phyloP scores from a whole-genome alignment of 345 rosid species.

The Ceriops decandra region DNA sequence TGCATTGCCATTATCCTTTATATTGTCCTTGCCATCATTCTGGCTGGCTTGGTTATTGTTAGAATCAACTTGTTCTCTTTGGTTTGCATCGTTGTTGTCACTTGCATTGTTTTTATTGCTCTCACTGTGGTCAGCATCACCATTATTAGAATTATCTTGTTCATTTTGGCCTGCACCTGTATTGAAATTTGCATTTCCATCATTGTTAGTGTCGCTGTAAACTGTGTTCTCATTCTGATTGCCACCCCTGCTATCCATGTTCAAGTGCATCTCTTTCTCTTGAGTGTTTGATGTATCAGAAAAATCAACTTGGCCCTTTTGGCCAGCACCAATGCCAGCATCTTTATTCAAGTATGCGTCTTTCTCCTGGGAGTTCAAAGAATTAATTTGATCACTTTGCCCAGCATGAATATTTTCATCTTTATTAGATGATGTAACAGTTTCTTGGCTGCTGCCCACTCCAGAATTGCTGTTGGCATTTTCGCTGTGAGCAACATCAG shows the following conservation, averaged over 20 bases:
- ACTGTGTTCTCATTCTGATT: conserved; percentile 13
- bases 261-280: conserved; percentile 17
- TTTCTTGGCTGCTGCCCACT: conserved; percentile 24
- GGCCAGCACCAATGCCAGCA: conserved; percentile 21
- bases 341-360: conserved; percentile 17
- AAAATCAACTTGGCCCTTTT: conserved; percentile 21
- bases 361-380: conserved; percentile 26
- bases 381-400: conserved; percentile 25
- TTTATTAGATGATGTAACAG: conserved; percentile 19
- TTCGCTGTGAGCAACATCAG: conserved; percentile 15
- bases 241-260: neutral
- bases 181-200: neutral
- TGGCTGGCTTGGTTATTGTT: conserved; percentile 17
- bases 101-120: conserved; percentile 1
- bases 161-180: neutral
- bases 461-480: conserved; percentile 20
- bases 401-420: conserved; percentile 26
- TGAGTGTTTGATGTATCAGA: conserved; percentile 9
- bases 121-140: neutral
- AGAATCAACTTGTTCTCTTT: conserved; percentile 26
- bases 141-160: neutral
- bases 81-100: conserved; percentile 17
- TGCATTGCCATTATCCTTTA: conserved; percentile 17
- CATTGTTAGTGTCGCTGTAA: neutral
- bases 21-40: conserved; percentile 10